Base-by-base conservation (phyloP, 192 early-diverging fungal genomes). In the Coemansia sp. region DNA sequence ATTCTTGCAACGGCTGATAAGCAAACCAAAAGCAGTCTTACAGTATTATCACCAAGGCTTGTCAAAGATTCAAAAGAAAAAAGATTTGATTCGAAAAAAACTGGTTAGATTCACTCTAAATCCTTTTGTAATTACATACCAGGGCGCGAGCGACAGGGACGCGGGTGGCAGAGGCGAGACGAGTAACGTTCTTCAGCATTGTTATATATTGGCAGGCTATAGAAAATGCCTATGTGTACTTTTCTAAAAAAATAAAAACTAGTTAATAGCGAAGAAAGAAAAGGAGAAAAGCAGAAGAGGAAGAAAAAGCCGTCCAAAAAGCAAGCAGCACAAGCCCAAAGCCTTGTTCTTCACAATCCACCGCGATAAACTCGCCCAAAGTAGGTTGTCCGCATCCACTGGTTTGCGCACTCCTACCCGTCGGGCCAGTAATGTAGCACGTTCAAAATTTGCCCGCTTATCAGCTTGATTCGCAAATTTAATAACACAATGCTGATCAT, bases 171-270 rank as follows among this genome's bases (percentile, higher is more conserved):
- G 75, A 73, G 52, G 72, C 75, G 57, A 80, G 73, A 62, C 83
- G 83, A 67, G 75, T 63, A 67, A 78, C 75, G 83, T 80, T 80
- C 73, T 76, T 84, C 61, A 84, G 71, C 83, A 84, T 84, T 71
- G 62, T 71, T 54, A 59, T 69, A 59, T 38, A 70, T 63, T 68
- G 72, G 60, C 72, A 68, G 67, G 69, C 67, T 73, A 58, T 60
- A 75, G 56, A 61, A 45, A 29, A 55, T 56, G 69, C 70, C 69
- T 72, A 63, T 68, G 56, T 63, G 34, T 33, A 62, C 59, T 76
- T 62, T 49, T 67, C 60, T 73, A 60, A 51, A 56, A 48, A 69
- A 73, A 25, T 25, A 72, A 36, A 34, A 32, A 45, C 42, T 58
- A 60, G 32, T 59, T 40, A 54, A 54, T 54, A 54, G 51, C 51